phyloP scores from a whole-genome alignment of 148 eudicot genomes.

The Salicornia ramosissima region DNA sequence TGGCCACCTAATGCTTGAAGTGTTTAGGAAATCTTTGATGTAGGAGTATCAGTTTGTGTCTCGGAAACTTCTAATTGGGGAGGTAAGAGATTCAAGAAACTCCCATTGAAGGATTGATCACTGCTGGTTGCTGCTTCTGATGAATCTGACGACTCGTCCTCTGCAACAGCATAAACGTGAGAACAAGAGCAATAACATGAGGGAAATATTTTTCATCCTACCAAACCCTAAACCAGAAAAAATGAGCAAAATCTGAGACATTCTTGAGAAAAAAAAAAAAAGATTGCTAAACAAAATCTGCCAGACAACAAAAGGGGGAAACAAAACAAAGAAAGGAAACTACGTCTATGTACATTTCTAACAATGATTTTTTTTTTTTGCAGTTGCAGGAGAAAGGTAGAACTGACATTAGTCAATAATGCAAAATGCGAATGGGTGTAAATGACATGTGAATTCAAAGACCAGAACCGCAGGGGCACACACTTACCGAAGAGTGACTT shows the following conservation, averaged over 20 bases:
- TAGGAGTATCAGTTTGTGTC: slow-evolving; percentile 31
- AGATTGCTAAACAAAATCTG: too few species aligned
- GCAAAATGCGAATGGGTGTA: neutral
- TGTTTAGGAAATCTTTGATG: slow-evolving; percentile 22
- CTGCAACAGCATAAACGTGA: slow-evolving; percentile 38
- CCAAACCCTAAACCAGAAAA: too few species aligned
- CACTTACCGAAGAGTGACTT: slow-evolving; percentile 86
- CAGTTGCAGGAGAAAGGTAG: neutral
- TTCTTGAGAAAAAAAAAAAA: too few species aligned
- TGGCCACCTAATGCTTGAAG: neutral
- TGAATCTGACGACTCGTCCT: slow-evolving; percentile 65
- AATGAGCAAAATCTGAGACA: too few species aligned
- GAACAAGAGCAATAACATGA: too few species aligned
- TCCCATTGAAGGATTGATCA: slow-evolving; percentile 42
- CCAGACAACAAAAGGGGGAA: too few species aligned
- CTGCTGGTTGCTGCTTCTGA: slow-evolving; percentile 46
- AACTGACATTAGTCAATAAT: neutral
- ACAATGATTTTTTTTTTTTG: neutral
- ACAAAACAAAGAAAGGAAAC: too few species aligned
- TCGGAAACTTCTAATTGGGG: slow-evolving; percentile 45
- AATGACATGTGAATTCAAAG: neutral
- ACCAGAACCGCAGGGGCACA: neutral
- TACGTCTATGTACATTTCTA: neutral
- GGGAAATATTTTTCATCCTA: too few species aligned
- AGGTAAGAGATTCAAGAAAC: slow-evolving; percentile 53